Evolutionary conservation across 163 green algal species (phyloP).

Genomic region (Dunaliella salina): DNA sequence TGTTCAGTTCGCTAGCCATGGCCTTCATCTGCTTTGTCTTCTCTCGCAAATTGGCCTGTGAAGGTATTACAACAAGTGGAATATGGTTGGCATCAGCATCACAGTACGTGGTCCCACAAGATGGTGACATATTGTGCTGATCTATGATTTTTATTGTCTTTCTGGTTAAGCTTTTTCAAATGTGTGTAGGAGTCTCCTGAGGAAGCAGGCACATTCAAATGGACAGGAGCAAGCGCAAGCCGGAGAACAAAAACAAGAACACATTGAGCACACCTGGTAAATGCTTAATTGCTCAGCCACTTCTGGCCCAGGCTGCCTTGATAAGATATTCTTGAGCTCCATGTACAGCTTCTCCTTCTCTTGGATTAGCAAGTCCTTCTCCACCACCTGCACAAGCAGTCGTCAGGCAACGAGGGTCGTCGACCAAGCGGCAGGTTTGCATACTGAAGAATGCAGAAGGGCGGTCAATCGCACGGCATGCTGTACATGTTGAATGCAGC

Average conservation of each 20-base stretch:
- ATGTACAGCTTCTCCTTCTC: slow-evolving; percentile 89
- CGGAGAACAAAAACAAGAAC: too few relatives aligned
- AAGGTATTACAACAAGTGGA: not conserved
- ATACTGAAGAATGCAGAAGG: not conserved
- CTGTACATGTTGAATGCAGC: too few relatives aligned
- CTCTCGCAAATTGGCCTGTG: slow-evolving; percentile 74
- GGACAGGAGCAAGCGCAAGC: too few relatives aligned
- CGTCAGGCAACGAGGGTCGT: not conserved
- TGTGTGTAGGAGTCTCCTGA: too few relatives aligned
- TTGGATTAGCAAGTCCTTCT: slow-evolving; percentile 68
- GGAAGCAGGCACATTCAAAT: too few relatives aligned
- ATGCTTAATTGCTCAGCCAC: slow-evolving; percentile 81
- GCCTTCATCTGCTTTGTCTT: slow-evolving; percentile 93
- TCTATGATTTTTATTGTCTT: too few relatives aligned
- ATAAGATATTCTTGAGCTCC: slow-evolving; percentile 87
- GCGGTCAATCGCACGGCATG: too few relatives aligned
- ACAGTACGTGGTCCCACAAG: not conserved
- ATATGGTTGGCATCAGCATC: not conserved
- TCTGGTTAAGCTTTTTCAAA: too few relatives aligned
- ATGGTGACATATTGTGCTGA: too few relatives aligned
- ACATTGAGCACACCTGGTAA: slow-evolving; percentile 53
- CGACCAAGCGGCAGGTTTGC: not conserved
- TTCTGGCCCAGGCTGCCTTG: slow-evolving; percentile 76
- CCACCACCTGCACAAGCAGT: slow-evolving; percentile 26
- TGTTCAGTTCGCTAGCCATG: slow-evolving; percentile 87